A percentile compares a stretch with the other conserved stretches of the same genome.
These are phyloP conservation scores for Fusarium humuli DNA, from an alignment of 2,329 filamentous ascomycete genomes.

Conservation along the genomic window DNA sequence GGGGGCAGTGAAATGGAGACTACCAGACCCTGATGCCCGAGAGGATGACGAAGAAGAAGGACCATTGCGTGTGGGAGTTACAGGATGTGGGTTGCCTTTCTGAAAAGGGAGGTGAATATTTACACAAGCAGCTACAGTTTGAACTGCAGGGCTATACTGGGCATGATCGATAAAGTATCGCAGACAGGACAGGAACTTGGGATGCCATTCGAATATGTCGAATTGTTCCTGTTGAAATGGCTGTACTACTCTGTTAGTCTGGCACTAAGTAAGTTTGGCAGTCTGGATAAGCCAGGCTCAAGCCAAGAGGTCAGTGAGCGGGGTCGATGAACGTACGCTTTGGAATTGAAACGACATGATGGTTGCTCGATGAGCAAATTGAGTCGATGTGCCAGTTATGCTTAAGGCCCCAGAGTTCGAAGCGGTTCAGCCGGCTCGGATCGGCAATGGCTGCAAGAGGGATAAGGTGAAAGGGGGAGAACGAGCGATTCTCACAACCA, in stretches of 20 bases:
- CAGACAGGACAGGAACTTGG: conserved; percentile 88
- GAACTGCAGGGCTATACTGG: conserved; percentile 83
- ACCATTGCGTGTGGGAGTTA: conserved; percentile 54
- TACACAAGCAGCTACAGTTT: conserved; percentile 88
- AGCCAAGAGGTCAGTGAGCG: conserved; percentile 4
- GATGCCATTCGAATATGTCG: conserved; percentile 93
- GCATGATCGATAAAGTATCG: conserved; percentile 92
- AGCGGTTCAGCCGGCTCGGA: background rate
- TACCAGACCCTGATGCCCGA: conserved; percentile 45
- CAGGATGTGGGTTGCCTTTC: conserved; percentile 57
- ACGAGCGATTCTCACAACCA: conserved; percentile 14
- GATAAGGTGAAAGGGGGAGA: conserved; percentile 8
- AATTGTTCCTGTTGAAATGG: conserved; percentile 65
- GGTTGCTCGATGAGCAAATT: background rate
- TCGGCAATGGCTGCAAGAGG: conserved; percentile 10
- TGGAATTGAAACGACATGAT: conserved; percentile 46
- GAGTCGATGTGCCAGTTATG: conserved; percentile 5
- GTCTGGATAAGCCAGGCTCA: conserved; percentile 5
- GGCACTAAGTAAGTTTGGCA: background rate
- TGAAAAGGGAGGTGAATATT: conserved; percentile 94
- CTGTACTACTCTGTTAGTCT: conserved; percentile 48
- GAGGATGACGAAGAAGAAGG: conserved; percentile 45
- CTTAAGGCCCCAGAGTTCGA: background rate
- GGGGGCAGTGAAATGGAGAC: conserved; percentile 32
- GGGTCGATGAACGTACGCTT: conserved; percentile 33